phyloP scores from a whole-genome alignment of 2,329 filamentous ascomycete genomes.

The Ciborinia camelliae region DNA sequence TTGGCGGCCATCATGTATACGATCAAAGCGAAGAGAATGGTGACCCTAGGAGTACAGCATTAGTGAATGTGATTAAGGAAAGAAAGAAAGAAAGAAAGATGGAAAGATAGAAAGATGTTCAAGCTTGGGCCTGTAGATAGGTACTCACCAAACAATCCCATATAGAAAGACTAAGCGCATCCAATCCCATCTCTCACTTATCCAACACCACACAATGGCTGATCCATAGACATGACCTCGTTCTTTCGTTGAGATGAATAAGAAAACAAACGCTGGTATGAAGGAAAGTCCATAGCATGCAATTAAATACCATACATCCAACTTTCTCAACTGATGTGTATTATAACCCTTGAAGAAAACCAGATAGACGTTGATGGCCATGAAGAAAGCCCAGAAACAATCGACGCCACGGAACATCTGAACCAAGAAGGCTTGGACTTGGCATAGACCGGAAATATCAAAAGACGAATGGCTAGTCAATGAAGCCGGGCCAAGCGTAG shows the following conservation, averaged over 20 bases:
- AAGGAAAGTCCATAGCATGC: slow-evolving; percentile 53
- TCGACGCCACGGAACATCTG: slow-evolving; percentile 65
- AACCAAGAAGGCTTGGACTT: slow-evolving; percentile 74
- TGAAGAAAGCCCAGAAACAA: slow-evolving; percentile 52
- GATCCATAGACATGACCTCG: slow-evolving; percentile 38
- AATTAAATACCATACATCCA: slow-evolving; percentile 54
- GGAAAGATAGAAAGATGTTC: too few relatives aligned
- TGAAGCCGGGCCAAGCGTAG: slow-evolving; percentile 41
- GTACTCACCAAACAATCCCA: slow-evolving; percentile 56
- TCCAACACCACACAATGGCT: slow-evolving; percentile 71
- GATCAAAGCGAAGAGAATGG: slow-evolving; percentile 56
- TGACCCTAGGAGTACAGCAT: slow-evolving; percentile 38
- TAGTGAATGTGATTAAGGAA: not conserved
- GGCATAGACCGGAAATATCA: slow-evolving; percentile 43
- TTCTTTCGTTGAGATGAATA: slow-evolving; percentile 44
- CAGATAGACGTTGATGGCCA: slow-evolving; percentile 58
- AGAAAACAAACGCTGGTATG: slow-evolving; percentile 48
- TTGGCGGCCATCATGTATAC: slow-evolving; percentile 63
- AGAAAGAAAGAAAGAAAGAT: too few relatives aligned
- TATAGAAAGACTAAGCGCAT: slow-evolving; percentile 73
- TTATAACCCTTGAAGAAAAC: slow-evolving; percentile 54
- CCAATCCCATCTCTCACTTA: slow-evolving; percentile 61
- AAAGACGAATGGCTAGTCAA: not conserved
- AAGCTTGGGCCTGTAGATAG: not conserved
- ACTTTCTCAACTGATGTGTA: slow-evolving; percentile 45